Conservation (phyloP, 2,329 filamentous ascomycete species). For the Colletotrichum eleusines region DNA sequence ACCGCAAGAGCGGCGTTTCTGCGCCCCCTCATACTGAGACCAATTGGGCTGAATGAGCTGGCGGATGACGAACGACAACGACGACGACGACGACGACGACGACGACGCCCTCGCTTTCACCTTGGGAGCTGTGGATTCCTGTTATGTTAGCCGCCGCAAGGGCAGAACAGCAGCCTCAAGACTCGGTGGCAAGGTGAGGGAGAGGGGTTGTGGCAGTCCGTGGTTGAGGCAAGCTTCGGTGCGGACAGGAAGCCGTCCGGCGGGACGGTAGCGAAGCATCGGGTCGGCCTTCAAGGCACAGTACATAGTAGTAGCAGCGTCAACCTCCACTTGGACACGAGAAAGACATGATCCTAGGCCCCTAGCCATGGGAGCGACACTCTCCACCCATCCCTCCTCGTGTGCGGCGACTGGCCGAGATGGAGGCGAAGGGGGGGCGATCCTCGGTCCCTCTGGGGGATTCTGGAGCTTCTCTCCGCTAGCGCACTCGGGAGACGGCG, state of each 20-base stretch:
- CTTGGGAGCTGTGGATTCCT: background rate
- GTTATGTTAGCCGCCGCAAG: background rate
- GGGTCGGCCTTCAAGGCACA: conserved; percentile 10
- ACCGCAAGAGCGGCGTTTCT: conserved; percentile 17
- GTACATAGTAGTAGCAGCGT: no score
- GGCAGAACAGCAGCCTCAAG: background rate
- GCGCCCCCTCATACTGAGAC: conserved; percentile 28
- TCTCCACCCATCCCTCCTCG: background rate
- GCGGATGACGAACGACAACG: no score
- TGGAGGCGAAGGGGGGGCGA: conserved; percentile 22
- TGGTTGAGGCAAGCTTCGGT: background rate
- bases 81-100: background rate
- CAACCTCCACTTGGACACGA: conserved; percentile 26
- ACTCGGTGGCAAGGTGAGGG: conserved; percentile 19
- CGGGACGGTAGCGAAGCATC: conserved; percentile 9
- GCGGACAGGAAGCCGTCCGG: background rate
- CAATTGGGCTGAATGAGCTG: background rate
- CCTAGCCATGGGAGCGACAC: background rate
- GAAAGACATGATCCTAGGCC: conserved; percentile 10
- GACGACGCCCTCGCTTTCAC: background rate
- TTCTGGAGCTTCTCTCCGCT: conserved; percentile 23
- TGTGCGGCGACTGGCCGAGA: conserved; percentile 24
- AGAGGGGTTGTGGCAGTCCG: background rate
- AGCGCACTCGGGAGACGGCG: conserved; percentile 21
- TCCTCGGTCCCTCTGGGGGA: conserved; percentile 21